These are phyloP conservation scores for Cucurbita argyrosperma DNA, from an alignment of 306 rosid genomes.

Conservation along the genomic window DNA sequence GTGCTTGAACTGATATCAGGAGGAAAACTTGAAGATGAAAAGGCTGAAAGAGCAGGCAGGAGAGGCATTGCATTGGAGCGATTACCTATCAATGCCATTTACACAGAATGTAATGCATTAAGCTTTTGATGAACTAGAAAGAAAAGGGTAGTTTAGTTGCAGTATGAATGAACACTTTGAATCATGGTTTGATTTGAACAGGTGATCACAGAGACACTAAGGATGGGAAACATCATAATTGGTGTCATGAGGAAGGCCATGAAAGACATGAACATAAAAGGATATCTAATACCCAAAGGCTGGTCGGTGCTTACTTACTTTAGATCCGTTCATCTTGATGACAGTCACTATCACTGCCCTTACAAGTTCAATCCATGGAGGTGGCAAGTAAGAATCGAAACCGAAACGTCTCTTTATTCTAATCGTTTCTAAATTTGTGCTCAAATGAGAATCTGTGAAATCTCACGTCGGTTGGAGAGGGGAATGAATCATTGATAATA, in stretches of 20 bases:
- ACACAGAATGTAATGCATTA: constrained; percentile 54
- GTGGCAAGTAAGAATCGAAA: constrained; percentile 61
- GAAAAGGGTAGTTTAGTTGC: background rate
- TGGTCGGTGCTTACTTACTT: constrained; percentile 72
- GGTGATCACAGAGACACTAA: constrained; percentile 81
- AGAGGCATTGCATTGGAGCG: constrained; percentile 61
- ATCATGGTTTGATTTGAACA: constrained; percentile 1
- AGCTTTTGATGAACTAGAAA: background rate
- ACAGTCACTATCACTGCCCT: constrained; percentile 52
- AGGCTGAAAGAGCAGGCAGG: constrained; percentile 48
- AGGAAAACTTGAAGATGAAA: constrained; percentile 68
- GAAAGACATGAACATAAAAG: constrained; percentile 78
- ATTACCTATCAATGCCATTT: constrained; percentile 74
- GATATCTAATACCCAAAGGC: constrained; percentile 67
- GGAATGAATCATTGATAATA: too few relatives aligned
- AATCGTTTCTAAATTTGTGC: background rate
- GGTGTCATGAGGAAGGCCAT: constrained; percentile 85
- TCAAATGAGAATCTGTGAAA: background rate
- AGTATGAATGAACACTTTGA: background rate
- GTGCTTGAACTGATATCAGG: constrained; percentile 30
- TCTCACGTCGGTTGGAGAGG: too few relatives aligned
- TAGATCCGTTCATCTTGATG: constrained; percentile 92
- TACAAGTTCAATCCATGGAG: constrained; percentile 94
- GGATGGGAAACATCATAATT: constrained; percentile 71
- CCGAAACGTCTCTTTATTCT: too few relatives aligned